Base-by-base conservation (phyloP, 306 rosid species). In the Prunus salicina region DNA sequence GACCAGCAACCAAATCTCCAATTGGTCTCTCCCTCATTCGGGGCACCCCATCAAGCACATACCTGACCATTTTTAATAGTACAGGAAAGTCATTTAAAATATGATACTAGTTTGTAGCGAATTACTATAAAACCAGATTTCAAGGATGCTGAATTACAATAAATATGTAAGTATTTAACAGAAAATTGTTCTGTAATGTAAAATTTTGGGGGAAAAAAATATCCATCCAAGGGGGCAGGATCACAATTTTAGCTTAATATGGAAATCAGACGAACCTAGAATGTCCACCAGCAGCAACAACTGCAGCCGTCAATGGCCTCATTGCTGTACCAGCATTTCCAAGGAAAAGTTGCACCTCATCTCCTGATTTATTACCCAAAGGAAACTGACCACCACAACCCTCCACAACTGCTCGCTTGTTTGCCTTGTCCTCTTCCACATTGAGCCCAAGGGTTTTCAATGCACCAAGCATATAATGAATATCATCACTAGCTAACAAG, bases 271-370 rank as follows among this genome's bases (percentile, higher is more conserved):
- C 67, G 62, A 24, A 96, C 99, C 98, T 92, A 75, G 91, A 64
- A 69, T 91, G 84, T 79, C 99, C 99, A 76, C 99, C 99, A 4
- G 99, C 99, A 43, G 90, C 98, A 51, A 86, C 84, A 81, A 96
- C 90, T 66, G 96, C 99, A 12, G 99, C 99, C 4, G 99, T 91
- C 88, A 96, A 82, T 22, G 98, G 98, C 60, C 99, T 96, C 98
- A 96, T 96, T 60, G 99, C 99, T 25, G 99, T 96, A 82, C 99
- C 99, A 30, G 99, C 99, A 86, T 96, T 96, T 77, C 99, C 99
- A 76, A 96, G 98, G 89, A 96, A 96, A 74, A 96, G 90, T 74
- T 81, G 84, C 82, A 96, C 77, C 86, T 96, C 98, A 67, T 86
- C 88, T 16, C 82, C 83, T 50, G 98, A 83, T 38, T 86, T 91